Evolutionary conservation across 2,329 filamentous ascomycete genomes (phyloP).

Genomic region (Apiospora pterosperma): DNA sequence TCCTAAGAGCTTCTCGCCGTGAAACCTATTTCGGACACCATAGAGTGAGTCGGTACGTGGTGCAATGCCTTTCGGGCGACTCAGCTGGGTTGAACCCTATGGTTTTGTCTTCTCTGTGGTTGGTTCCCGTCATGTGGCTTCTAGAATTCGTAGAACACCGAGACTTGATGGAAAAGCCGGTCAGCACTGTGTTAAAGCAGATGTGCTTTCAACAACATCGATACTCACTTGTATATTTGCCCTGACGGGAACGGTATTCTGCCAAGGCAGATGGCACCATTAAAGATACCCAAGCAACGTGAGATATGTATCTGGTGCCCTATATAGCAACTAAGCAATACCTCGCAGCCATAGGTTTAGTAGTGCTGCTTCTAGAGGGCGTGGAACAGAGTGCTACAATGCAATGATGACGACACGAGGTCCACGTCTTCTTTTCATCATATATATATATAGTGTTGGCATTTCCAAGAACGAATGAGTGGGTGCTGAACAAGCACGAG

Average conservation of each 20-base stretch:
- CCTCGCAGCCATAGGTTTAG: background rate
- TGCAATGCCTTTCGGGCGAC: background rate
- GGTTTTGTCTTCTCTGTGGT: no score
- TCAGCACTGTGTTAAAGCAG: background rate
- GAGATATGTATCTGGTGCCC: background rate
- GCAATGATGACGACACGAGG: background rate
- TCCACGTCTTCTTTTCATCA: no score
- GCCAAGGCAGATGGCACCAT: background rate
- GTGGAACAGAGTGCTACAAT: background rate
- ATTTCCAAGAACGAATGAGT: background rate
- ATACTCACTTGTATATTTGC: background rate
- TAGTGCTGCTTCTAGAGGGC: background rate
- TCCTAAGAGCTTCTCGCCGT: background rate
- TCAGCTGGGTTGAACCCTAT: no score
- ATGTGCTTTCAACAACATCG: background rate
- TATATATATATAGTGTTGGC: background rate
- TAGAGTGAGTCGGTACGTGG: background rate
- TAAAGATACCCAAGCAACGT: background rate
- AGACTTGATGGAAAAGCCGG: background rate
- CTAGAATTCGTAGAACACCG: background rate
- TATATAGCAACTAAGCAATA: background rate
- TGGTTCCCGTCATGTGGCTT: background rate
- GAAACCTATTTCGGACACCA: background rate
- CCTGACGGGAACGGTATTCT: no score
- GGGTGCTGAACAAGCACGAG: background rate